Evolutionary conservation across 352 stramenopile species (phyloP).

Genomic region (Saprolegnia parasitica): DNA sequence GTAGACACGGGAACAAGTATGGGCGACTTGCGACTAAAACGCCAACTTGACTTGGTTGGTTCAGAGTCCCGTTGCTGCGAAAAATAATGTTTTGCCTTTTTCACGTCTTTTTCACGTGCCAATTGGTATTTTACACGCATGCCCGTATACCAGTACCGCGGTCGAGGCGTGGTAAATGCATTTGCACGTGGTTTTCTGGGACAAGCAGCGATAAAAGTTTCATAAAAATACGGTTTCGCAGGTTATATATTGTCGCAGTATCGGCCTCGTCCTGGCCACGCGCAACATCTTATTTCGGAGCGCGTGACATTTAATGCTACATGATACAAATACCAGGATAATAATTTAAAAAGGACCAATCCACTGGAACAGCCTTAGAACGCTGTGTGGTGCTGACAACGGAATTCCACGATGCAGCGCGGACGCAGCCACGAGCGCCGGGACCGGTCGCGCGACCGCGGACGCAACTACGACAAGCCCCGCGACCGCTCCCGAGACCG

Average conservation of each 20-base stretch:
- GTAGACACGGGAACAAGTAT: constrained; percentile 5
- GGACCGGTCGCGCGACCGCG: background rate
- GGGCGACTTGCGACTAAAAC: background rate
- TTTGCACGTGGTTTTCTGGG: background rate
- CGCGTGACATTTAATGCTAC: background rate
- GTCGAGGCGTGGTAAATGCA: background rate
- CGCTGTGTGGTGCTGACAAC: constrained; percentile 15
- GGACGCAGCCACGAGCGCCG: constrained; percentile 14
- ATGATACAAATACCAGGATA: constrained; percentile 12
- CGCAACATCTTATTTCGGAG: background rate
- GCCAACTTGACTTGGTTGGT: constrained; percentile 8
- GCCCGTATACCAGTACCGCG: background rate
- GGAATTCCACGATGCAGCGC: constrained; percentile 18
- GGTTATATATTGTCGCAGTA: background rate
- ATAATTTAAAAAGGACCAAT: background rate
- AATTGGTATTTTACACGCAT: background rate
- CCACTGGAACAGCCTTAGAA: background rate
- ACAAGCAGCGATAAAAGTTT: background rate
- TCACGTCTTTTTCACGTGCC: constrained; percentile 7
- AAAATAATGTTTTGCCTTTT: constrained; percentile 9
- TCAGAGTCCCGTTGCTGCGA: constrained; percentile 6
- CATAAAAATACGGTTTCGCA: background rate
- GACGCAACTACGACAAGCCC: background rate
- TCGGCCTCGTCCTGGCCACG: background rate
- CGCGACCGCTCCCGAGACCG: constrained; percentile 2